Evolutionary conservation across 352 stramenopile species (phyloP).

Genomic region (Plasmopara muralis): DNA sequence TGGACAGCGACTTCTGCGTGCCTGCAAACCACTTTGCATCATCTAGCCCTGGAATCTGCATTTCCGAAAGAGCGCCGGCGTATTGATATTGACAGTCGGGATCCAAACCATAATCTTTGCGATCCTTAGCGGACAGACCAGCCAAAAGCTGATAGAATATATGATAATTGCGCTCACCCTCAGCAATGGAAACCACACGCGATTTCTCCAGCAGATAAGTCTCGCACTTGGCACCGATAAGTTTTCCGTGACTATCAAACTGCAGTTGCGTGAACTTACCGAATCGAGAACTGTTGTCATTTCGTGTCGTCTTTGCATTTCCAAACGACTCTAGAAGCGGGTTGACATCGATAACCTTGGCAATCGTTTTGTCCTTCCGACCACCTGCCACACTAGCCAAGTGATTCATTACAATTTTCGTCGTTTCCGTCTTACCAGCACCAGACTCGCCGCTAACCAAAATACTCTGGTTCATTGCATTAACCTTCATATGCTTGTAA

Average conservation of each 20-base stretch:
- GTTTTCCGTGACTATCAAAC: constrained; percentile 70
- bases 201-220: constrained; percentile 97
- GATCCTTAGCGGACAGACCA: constrained; percentile 47
- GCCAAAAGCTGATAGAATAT: constrained; percentile 95
- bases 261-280: constrained; percentile 89
- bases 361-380: constrained; percentile 84
- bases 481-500: constrained; percentile 79
- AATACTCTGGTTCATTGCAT: constrained; percentile 82
- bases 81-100: constrained; percentile 65
- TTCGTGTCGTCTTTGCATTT: constrained; percentile 92
- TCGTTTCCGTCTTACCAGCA: constrained; percentile 95
- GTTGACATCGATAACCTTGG: constrained; percentile 89
- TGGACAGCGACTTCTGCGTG: constrained; percentile 70
- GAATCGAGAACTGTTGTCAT: constrained; percentile 90
- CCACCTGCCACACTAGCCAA: constrained; percentile 75
- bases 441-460: constrained; percentile 83
- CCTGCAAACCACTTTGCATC: constrained; percentile 77
- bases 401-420: constrained; percentile 92
- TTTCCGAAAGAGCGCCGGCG: constrained; percentile 59
- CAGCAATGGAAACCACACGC: constrained; percentile 90
- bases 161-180: constrained; percentile 97
- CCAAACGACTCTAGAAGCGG: constrained; percentile 91
- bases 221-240: constrained; percentile 84
- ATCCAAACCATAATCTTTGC: constrained; percentile 60
- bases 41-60: constrained; percentile 80